These are phyloP conservation scores for Eucalyptus marginata DNA, from an alignment of 345 rosid genomes.

Conservation along the genomic window DNA sequence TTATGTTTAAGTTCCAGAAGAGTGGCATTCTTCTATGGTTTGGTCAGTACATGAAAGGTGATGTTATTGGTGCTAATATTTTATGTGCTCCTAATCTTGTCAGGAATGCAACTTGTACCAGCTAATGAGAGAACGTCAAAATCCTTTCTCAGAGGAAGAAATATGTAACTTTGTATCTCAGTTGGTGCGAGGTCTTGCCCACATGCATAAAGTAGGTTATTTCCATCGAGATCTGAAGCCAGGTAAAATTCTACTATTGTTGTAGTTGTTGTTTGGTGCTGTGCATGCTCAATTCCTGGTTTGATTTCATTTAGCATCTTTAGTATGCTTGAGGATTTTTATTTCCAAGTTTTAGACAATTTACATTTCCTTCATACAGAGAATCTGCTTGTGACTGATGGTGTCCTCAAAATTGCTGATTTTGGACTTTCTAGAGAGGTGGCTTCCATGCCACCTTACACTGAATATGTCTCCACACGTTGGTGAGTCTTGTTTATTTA, in stretches of 20 bases:
- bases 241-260: constrained; percentile 24
- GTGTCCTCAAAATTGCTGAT: constrained; percentile 84
- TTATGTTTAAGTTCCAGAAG: neutral
- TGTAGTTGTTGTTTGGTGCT: neutral
- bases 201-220: constrained; percentile 84
- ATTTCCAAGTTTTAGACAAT: neutral
- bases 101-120: constrained; percentile 85
- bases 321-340: neutral
- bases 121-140: constrained; percentile 59
- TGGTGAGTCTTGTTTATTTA: constrained; percentile 36
- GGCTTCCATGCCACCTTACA: constrained; percentile 81
- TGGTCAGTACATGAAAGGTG: neutral
- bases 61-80: neutral
- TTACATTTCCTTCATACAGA: constrained; percentile 18
- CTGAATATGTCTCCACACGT: constrained; percentile 95
- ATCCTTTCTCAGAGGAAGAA: constrained; percentile 67
- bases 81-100: neutral
- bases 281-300: neutral
- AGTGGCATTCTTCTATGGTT: neutral
- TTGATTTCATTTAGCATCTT: neutral
- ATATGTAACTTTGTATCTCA: constrained; percentile 68
- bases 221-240: constrained; percentile 93
- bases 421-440: constrained; percentile 97
- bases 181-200: constrained; percentile 75
- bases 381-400: constrained; percentile 79